Evolutionary conservation across 179 eudicot species (phyloP).

Genomic region (Beta corolliflora): DNA sequence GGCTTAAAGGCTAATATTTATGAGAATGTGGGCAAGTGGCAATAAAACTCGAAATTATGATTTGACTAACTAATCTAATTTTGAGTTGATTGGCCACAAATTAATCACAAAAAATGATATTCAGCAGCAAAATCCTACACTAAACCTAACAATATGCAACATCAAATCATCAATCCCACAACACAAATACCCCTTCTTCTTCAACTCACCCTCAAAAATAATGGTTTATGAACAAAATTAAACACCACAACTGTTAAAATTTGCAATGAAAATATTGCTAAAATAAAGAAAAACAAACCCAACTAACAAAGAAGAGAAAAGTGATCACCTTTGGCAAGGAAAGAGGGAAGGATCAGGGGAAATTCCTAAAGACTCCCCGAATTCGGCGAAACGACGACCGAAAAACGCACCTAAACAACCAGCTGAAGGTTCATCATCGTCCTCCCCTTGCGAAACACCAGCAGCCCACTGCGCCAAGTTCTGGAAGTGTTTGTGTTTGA

Average conservation of each 20-base stretch:
- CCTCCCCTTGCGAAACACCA: not conserved
- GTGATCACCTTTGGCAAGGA: slow-evolving; percentile 69
- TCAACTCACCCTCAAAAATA: not conserved
- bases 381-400: slow-evolving; percentile 62
- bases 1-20: not conserved
- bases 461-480: slow-evolving; percentile 66
- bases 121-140: not conserved
- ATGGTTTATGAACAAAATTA: too few species aligned
- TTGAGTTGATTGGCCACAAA: slow-evolving; percentile 9
- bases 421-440: slow-evolving; percentile 32
- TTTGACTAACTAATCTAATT: slow-evolving; percentile 15
- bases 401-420: slow-evolving; percentile 64
- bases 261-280: not conserved
- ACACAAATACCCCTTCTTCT: not conserved
- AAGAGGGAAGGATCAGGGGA: slow-evolving; percentile 57
- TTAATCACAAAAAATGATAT: not conserved
- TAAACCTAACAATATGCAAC: not conserved
- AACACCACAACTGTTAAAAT: not conserved
- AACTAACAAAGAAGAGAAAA: not conserved
- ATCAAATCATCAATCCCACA: not conserved
- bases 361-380: slow-evolving; percentile 50
- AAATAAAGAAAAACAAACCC: not conserved
- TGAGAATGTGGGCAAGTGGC: not conserved
- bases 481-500: slow-evolving; percentile 71
- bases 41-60: not conserved